phyloP scores from a whole-genome alignment of 1,139 yeast genomes.

The Hyphopichia pseudoburtonii region DNA sequence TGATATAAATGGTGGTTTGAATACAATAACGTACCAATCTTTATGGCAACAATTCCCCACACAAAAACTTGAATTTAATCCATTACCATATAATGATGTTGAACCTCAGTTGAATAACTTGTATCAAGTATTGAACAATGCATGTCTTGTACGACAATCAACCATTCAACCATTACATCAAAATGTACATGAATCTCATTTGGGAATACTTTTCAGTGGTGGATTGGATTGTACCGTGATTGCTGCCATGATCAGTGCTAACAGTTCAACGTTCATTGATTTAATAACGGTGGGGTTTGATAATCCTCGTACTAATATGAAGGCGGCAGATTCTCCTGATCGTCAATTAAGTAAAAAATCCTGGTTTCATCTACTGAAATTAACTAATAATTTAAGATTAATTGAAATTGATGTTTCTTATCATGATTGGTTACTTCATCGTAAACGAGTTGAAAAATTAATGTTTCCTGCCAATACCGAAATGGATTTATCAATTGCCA shows the following conservation, averaged over 20 bases:
- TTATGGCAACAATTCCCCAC: slow-evolving; percentile 4
- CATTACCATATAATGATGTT: background rate
- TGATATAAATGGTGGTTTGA: slow-evolving; percentile 23
- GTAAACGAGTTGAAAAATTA: slow-evolving; percentile 53
- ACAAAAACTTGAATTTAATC: slow-evolving; percentile 4
- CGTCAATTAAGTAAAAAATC: slow-evolving; percentile 68
- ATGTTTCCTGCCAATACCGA: slow-evolving; percentile 87
- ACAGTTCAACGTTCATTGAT: slow-evolving; percentile 39
- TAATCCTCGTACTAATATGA: slow-evolving; percentile 72
- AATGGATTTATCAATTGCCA: slow-evolving; percentile 93
- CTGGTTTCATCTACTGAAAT: slow-evolving; percentile 47
- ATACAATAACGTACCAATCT: slow-evolving; percentile 8
- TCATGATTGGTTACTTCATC: slow-evolving; percentile 56
- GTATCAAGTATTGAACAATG: slow-evolving; percentile 23
- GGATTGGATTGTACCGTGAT: slow-evolving; percentile 90
- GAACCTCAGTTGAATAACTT: slow-evolving; percentile 13
- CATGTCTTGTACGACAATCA: slow-evolving; percentile 53
- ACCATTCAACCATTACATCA: slow-evolving; percentile 58
- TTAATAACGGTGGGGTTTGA: slow-evolving; percentile 94
- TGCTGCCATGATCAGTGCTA: slow-evolving; percentile 47
- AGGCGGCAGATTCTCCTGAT: slow-evolving; percentile 77
- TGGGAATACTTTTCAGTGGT: slow-evolving; percentile 84
- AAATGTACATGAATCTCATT: slow-evolving; percentile 28
- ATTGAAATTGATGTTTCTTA: slow-evolving; percentile 75
- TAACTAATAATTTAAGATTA: slow-evolving; percentile 41